Evolutionary conservation across 225 moss, liverwort and hornwort genomes (phyloP).

Genomic region (Takakia lepidozioides): DNA sequence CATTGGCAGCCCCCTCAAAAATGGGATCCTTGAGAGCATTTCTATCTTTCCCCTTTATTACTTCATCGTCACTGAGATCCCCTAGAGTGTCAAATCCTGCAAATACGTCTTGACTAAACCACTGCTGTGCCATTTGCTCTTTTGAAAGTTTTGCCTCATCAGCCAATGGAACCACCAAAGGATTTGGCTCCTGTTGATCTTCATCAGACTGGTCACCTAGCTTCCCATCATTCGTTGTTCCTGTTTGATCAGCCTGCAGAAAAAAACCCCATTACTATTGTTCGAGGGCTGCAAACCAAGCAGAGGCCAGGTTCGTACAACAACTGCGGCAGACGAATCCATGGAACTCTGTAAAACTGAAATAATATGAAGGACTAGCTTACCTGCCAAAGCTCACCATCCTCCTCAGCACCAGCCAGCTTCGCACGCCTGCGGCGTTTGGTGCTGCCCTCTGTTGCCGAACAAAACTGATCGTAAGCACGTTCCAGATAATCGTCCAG

Average conservation of each 20-base stretch:
- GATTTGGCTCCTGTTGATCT: constrained; percentile 60
- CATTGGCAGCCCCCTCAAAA: constrained; percentile 19
- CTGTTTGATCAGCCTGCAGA: constrained; percentile 56
- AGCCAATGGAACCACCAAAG: constrained; percentile 64
- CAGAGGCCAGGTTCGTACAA: no score
- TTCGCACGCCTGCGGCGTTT: constrained; percentile 85
- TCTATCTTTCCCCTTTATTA: constrained; percentile 25
- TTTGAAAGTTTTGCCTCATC: constrained; percentile 43
- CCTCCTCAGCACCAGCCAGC: constrained; percentile 52
- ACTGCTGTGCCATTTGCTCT: constrained; percentile 65
- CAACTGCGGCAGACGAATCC: no score
- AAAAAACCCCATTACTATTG: no score
- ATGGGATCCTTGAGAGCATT: constrained; percentile 6
- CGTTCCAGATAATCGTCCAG: constrained; percentile 90
- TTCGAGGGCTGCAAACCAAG: no score
- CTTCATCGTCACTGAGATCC: constrained; percentile 66
- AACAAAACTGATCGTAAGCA: constrained; percentile 80
- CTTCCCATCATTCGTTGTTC: constrained; percentile 20
- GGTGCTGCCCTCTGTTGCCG: constrained; percentile 88
- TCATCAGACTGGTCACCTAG: constrained; percentile 26
- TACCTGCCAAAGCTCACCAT: constrained; percentile 89
- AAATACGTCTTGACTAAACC: constrained; percentile 99
- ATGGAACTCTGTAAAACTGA: no score
- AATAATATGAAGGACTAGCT: no score
- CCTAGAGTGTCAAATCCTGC: constrained; percentile 52